A percentile compares a stretch with the other conserved stretches of the same genome.
Evolutionary conservation across 2,329 filamentous ascomycete genomes (phyloP).

Genomic region (Ophiostoma sp.): DNA sequence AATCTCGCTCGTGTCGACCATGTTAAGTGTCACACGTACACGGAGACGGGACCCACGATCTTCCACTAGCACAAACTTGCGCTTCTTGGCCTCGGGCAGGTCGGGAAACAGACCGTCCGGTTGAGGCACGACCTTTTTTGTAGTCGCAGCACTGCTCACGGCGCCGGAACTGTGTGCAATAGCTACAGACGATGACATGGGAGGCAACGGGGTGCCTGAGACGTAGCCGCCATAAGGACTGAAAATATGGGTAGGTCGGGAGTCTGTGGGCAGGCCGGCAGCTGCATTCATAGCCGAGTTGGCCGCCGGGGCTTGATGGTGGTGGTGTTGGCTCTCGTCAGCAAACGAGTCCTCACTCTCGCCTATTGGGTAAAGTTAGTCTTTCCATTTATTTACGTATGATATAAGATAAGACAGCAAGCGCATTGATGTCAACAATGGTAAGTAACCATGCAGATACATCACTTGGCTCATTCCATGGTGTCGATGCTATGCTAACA

Average conservation of each 20-base stretch:
- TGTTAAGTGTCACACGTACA: conserved; percentile 87
- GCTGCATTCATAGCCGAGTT: neutral
- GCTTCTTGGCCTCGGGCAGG: conserved; percentile 80
- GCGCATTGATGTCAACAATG: no score
- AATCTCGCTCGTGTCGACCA: conserved; percentile 90
- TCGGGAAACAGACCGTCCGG: conserved; percentile 75
- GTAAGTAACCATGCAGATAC: neutral
- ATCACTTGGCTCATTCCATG: neutral
- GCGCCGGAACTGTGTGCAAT: conserved; percentile 50
- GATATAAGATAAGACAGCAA: no score
- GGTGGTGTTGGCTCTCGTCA: conserved; percentile 23
- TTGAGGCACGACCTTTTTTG: conserved; percentile 49
- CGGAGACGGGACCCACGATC: conserved; percentile 79
- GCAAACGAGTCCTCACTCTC: conserved; percentile 22
- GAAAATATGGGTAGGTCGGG: conserved; percentile 71
- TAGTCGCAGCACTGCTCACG: conserved; percentile 32
- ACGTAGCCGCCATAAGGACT: conserved; percentile 62
- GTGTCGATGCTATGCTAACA: neutral
- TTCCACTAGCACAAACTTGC: conserved; percentile 95
- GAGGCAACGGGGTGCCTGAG: conserved; percentile 44
- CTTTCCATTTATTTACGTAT: no score
- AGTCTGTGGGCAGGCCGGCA: conserved; percentile 42
- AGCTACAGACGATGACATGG: conserved; percentile 57
- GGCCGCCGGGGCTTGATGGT: conserved; percentile 12
- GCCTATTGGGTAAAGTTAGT: conserved; percentile 15